These are phyloP conservation scores for Trichoderma polysporum DNA, from an alignment of 2,329 filamentous ascomycete genomes.

Conservation along the genomic window DNA sequence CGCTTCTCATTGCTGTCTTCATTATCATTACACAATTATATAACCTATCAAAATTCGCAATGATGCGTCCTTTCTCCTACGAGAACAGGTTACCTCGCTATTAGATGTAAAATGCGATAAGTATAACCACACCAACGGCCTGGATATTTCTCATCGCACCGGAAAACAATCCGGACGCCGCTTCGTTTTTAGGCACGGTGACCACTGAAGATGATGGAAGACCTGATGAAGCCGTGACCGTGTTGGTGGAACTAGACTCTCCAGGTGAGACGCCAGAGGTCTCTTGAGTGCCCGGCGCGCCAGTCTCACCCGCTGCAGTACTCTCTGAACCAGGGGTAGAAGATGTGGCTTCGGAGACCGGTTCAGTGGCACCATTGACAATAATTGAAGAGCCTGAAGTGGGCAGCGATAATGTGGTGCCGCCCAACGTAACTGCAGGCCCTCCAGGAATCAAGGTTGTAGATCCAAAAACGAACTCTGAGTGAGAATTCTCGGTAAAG, in stretches of 20 bases:
- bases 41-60: neutral
- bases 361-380: constrained; percentile 2
- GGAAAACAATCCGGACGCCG: neutral
- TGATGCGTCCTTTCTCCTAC: neutral
- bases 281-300: neutral
- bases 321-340: neutral
- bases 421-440: constrained; percentile 7
- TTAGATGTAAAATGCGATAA: constrained; percentile 14
- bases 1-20: neutral
- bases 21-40: constrained; percentile 10
- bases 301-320: neutral
- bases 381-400: neutral
- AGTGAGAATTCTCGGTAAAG: constrained; percentile 16
- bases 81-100: neutral
- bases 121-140: neutral
- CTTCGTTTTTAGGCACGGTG: neutral
- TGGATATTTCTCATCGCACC: constrained; percentile 1
- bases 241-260: neutral
- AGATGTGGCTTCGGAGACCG: neutral
- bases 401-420: constrained; percentile 9
- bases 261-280: neutral
- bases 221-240: neutral
- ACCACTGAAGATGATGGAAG: neutral
- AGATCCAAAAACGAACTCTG: constrained; percentile 1
- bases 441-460: constrained; percentile 7